These are phyloP conservation scores for Letharia lupina DNA, from an alignment of 495 filamentous ascomycete species.

Conservation along the genomic window DNA sequence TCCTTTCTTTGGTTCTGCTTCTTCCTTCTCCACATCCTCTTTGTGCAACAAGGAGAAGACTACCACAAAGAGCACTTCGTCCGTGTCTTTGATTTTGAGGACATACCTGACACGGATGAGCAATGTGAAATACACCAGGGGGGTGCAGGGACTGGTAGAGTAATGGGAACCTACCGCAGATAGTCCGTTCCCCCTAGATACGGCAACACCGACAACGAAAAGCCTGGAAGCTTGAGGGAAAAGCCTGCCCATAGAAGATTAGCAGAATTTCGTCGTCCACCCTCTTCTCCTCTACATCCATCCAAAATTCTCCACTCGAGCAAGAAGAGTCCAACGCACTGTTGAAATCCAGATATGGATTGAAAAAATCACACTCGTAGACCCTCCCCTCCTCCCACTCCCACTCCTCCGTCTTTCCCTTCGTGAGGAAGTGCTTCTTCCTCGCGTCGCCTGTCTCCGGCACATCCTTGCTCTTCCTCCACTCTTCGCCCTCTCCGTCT, in stretches of 20 bases:
- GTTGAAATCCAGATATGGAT: conserved; percentile 82
- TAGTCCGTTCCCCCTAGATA: conserved; percentile 72
- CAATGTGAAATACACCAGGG: background rate
- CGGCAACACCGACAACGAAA: conserved; percentile 62
- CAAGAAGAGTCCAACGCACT: conserved; percentile 32
- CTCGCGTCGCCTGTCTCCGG: conserved; percentile 48
- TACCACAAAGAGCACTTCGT: conserved; percentile 67
- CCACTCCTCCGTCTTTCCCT: conserved; percentile 39
- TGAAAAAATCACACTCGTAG: conserved; percentile 80
- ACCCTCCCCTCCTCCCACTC: conserved; percentile 50
- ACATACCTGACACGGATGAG: conserved; percentile 71
- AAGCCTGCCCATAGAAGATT: conserved; percentile 44
- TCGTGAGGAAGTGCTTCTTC: conserved; percentile 56
- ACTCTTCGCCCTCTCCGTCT: conserved; percentile 47
- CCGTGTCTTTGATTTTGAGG: conserved; percentile 64
- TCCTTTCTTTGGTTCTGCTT: conserved; percentile 8
- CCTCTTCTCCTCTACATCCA: background rate
- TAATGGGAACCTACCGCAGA: conserved; percentile 30
- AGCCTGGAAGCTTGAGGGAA: conserved; percentile 70
- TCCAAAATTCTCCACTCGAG: background rate
- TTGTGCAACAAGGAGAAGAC: conserved; percentile 63
- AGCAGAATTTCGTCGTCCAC: background rate
- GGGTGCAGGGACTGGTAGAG: background rate
- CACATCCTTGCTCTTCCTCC: conserved; percentile 39
- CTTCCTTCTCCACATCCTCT: conserved; percentile 51